Conservation (phyloP, 805 yeast species). For the Kodamaea leandrae region DNA sequence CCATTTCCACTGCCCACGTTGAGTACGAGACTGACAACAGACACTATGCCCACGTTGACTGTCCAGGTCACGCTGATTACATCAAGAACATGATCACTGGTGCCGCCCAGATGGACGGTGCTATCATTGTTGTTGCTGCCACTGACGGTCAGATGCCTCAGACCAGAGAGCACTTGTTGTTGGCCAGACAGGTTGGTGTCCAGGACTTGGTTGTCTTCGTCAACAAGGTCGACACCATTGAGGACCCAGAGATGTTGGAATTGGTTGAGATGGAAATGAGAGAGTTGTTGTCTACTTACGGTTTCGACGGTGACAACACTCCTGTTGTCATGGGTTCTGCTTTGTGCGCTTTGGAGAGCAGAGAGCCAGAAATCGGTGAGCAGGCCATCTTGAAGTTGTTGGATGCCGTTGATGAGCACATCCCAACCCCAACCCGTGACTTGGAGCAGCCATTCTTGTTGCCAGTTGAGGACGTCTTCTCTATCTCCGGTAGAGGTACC, state of each 20-base stretch:
- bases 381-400: slow-evolving; percentile 79
- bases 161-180: slow-evolving; percentile 96
- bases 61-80: slow-evolving; percentile 99
- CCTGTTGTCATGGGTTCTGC: slow-evolving; percentile 99
- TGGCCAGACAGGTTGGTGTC: slow-evolving; percentile 99
- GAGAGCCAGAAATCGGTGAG: slow-evolving; percentile 86
- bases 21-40: slow-evolving; percentile 94
- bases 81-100: slow-evolving; percentile 99
- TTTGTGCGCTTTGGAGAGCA: slow-evolving; percentile 88
- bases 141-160: slow-evolving; percentile 99
- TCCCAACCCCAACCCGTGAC: slow-evolving; percentile 96
- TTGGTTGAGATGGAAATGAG: slow-evolving; percentile 99
- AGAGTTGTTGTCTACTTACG: slow-evolving; percentile 85
- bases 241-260: slow-evolving; percentile 98
- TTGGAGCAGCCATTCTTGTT: slow-evolving; percentile 93
- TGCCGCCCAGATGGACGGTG: slow-evolving; percentile 99
- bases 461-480: slow-evolving; percentile 97
- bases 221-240: slow-evolving; percentile 96
- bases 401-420: slow-evolving; percentile 88
- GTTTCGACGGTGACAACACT: slow-evolving; percentile 96
- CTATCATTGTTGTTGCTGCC: slow-evolving; percentile 98
- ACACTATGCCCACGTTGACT: slow-evolving; percentile 97
- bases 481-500: slow-evolving; percentile 99
- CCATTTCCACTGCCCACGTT: slow-evolving; percentile 96
- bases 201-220: slow-evolving; percentile 96